phyloP scores from a whole-genome alignment of 1,284 basidiomycete genomes.

The Apiotrichum domesticum region DNA sequence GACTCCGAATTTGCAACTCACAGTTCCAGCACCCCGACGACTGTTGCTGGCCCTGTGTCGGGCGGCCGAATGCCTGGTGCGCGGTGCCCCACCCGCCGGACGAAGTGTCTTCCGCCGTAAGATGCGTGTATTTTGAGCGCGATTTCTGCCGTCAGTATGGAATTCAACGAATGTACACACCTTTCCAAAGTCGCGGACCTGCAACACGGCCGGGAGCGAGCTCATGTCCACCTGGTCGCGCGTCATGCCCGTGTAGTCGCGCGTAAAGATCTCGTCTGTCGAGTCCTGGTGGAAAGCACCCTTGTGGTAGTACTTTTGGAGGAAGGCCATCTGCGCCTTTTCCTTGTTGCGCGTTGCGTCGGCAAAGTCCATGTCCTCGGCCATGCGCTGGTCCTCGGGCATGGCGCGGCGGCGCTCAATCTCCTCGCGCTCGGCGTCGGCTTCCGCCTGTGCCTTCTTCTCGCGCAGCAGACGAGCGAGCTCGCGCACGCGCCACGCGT shows the following conservation, averaged over 20 bases:
- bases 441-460: constrained; percentile 69
- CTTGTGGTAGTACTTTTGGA: constrained; percentile 99
- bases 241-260: constrained; percentile 85
- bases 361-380: constrained; percentile 82
- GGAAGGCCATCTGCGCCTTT: constrained; percentile 70
- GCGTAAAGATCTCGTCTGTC: constrained; percentile 83
- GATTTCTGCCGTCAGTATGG: constrained; percentile 19
- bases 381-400: constrained; percentile 83
- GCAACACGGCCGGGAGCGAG: constrained; percentile 87
- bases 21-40: constrained; percentile 87
- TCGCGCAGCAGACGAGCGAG: constrained; percentile 84
- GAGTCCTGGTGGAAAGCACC: constrained; percentile 87
- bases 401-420: constrained; percentile 81
- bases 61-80: constrained; percentile 55
- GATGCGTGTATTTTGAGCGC: constrained; percentile 72
- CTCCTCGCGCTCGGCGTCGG: constrained; percentile 80
- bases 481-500: constrained; percentile 91
- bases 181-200: constrained; percentile 87
- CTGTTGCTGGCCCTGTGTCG: constrained; percentile 46
- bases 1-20: too few species aligned
- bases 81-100: constrained; percentile 64
- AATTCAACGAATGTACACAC: constrained; percentile 37
- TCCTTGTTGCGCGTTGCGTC: constrained; percentile 61
- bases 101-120: constrained; percentile 91
- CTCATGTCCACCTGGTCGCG: constrained; percentile 79